These are phyloP conservation scores for Trichoderma asperelloides DNA, from an alignment of 495 filamentous ascomycete species.

Conservation along the genomic window DNA sequence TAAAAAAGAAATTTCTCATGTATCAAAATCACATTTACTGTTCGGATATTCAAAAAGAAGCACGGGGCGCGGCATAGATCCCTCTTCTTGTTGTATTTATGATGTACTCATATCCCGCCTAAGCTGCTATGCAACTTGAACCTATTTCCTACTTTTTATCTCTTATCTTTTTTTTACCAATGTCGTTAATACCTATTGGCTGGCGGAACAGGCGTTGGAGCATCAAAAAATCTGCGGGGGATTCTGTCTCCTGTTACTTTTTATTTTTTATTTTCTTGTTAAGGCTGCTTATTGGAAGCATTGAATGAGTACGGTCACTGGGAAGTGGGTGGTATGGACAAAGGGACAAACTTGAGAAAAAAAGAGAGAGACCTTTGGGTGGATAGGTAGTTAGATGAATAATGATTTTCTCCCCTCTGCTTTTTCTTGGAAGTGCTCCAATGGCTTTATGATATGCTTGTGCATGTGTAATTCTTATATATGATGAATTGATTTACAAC, in stretches of 20 bases:
- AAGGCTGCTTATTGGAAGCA: conserved; percentile 1
- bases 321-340: not conserved
- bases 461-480: not conserved
- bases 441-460: not conserved
- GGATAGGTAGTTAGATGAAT: conserved; percentile 9
- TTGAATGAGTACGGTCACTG: not conserved
- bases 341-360: not conserved
- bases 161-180: conserved; percentile 6
- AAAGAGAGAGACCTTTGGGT: not conserved
- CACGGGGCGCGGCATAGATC: conserved; percentile 2
- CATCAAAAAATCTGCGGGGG: conserved; percentile 10
- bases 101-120: conserved; percentile 11
- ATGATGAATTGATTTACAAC: not conserved
- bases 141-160: too few species aligned
- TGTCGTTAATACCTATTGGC: conserved; percentile 10
- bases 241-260: not conserved
- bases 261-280: not conserved
- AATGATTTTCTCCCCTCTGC: conserved; percentile 10
- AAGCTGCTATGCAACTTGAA: conserved; percentile 1
- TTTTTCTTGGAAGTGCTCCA: not conserved
- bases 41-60: conserved; percentile 6
- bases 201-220: conserved; percentile 11
- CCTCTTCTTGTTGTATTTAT: conserved; percentile 11
- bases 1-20: not conserved
- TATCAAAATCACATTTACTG: conserved; percentile 8